Conservation (phyloP, 139 green algal genomes). For the Chlorella sorokiniana region DNA sequence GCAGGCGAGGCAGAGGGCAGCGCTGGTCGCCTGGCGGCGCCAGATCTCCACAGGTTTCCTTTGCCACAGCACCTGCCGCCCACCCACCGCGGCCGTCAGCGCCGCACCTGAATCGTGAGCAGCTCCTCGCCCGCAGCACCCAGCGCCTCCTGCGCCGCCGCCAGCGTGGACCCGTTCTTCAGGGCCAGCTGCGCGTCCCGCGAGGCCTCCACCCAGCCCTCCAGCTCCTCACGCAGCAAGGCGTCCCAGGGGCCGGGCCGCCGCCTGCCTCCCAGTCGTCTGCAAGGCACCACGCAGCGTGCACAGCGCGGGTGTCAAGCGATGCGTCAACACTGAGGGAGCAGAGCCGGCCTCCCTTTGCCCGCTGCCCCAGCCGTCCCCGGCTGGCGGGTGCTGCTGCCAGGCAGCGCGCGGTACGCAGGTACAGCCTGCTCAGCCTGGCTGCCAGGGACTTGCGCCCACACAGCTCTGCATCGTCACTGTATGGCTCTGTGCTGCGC, state of each 20-base stretch:
- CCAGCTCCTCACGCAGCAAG: not conserved
- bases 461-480: too few relatives aligned
- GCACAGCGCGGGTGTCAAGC: not conserved
- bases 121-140: not conserved
- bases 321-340: too few relatives aligned
- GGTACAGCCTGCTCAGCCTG: too few relatives aligned
- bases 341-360: too few relatives aligned
- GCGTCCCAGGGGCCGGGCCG: not conserved
- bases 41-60: not conserved
- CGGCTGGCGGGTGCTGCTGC: too few relatives aligned
- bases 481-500: too few relatives aligned
- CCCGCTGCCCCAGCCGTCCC: too few relatives aligned
- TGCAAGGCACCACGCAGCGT: not conserved
- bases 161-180: not conserved
- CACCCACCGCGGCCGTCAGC: not conserved
- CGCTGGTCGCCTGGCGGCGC: not conserved
- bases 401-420: too few relatives aligned
- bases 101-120: conserved; percentile 12
- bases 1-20: not conserved
- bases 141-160: conserved; percentile 5
- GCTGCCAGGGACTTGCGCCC: too few relatives aligned
- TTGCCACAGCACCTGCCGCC: not conserved
- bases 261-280: not conserved
- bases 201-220: not conserved
- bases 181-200: conserved; percentile 1